Percentiles rank a stretch among this genome's conserved stretches.
Evolutionary conservation across 2,329 filamentous ascomycete genomes (phyloP).

Genomic region (Ophiocordyceps robertsii): DNA sequence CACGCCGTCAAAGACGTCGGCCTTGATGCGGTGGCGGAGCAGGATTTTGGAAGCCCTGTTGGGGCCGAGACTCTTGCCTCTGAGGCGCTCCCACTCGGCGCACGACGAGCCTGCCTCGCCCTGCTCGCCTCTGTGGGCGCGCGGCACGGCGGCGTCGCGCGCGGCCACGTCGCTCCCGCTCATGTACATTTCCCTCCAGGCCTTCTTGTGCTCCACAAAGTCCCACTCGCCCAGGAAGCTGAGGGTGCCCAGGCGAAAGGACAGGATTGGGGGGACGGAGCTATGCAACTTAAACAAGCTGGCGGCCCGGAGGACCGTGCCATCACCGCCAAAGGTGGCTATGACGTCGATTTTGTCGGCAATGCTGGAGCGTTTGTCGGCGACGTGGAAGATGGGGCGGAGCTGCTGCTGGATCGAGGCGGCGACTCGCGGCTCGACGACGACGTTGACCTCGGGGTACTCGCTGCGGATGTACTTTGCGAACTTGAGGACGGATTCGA

Average conservation of each 20-base stretch:
- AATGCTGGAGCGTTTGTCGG: conserved; percentile 37
- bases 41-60: conserved; percentile 67
- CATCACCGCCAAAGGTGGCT: conserved; percentile 79
- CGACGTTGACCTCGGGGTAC: conserved; percentile 68
- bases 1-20: conserved; percentile 64
- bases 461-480: conserved; percentile 62
- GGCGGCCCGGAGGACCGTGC: conserved; percentile 22
- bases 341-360: conserved; percentile 77
- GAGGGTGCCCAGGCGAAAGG: conserved; percentile 93
- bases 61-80: conserved; percentile 69
- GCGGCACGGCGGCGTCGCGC: conserved; percentile 27
- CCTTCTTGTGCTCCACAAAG: conserved; percentile 81
- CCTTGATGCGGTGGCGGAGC: conserved; percentile 73
- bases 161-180: conserved; percentile 40
- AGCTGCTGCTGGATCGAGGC: conserved; percentile 57
- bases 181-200: conserved; percentile 90
- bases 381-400: conserved; percentile 59
- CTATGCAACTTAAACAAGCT: conserved; percentile 60
- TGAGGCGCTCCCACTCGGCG: conserved; percentile 54
- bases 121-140: conserved; percentile 9
- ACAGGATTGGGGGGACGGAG: conserved; percentile 78
- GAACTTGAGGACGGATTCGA: conserved; percentile 38
- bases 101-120: conserved; percentile 9
- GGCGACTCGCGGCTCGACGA: conserved; percentile 61
- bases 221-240: conserved; percentile 97